Evolutionary conservation across 108 stramenopile genomes (phyloP), one percentile per base, ranked within the genome.

Genomic region (Mayamaea pseudoterrestris): DNA sequence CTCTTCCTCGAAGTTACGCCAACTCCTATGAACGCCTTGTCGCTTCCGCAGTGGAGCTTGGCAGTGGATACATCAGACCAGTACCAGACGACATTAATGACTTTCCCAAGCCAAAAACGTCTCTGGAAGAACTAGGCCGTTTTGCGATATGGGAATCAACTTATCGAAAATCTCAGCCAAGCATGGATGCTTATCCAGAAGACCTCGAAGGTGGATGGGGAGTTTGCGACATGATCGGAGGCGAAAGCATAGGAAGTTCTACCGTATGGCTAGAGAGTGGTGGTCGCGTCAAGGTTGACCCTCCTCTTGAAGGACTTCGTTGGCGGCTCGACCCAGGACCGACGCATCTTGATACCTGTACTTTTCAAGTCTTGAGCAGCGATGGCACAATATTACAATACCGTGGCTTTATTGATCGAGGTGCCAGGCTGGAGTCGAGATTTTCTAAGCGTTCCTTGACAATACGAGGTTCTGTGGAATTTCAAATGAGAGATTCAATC

Each of bases 311-410:
- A 46, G 88, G 88, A 3, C 60, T 86, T n/a, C 63, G 72, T 30
- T 91, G 90, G 90, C 63, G 90, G 27, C 53, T 83, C 4, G 84
- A 87, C 58, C 73, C 90, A 7, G 90, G 90, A 5, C 90, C 90
- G 12, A 87, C 90, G n/a, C 90, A 91, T 63, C 51, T 91, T 9
- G 90, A 91, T 47, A 91, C 90, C 14, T 82, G 82, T 52, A 87
- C 84, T 29, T 91, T 91, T 51, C 84, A 87, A 59, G 80, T 83
- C 12, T 43, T 80, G 27, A 65, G 67, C 20, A 73, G 76, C 32
- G 82, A 80, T 41, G 82, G 76, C 20, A 71, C 80, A 5, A 70
- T 82, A 31, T 58, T 91, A 29, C 83, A 87, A 47, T 91, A 87
- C 50, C 74, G 74, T 27, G 89, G 89, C 7, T 90, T 83, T 57